Evolutionary conservation across 1,284 basidiomycete species (phyloP), one percentile per base, ranked within the genome.

Genomic region (Xerocomus nothofagi): DNA sequence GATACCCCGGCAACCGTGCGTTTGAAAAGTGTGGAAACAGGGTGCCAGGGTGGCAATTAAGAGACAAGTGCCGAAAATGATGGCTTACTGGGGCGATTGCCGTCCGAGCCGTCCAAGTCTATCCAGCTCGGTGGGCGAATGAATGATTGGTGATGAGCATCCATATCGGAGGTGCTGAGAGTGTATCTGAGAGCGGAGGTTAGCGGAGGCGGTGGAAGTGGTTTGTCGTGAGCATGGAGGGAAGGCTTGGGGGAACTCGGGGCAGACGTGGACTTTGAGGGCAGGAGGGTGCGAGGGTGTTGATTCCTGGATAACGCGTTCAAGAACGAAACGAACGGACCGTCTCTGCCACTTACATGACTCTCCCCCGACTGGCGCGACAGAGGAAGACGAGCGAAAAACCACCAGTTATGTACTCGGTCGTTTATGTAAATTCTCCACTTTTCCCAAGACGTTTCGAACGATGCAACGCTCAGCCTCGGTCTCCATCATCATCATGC

Each of bases 201-300:
- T 51, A 67, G 42, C 12, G 64, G 64, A 11, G 67, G 55, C 1
- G 45, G 51, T 1, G 65, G 65, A 6, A 69, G 58, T 0, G 68
- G 66, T 17, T 67, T 71, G 48, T 66, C 55, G 44, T 49, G 44
- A 3, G 30, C 47, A 53, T 51, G n/a, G 14, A 62, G 34, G 18
- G 47, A 61, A 1, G 54, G 51, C 29, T 34, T 50, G 23, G 64
- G 67, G 2, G 63, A 69, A 7, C 40, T 60, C 24, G 64, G 67
- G 1, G 67, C 65, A 23, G 65, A 68, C 0, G 54, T 58, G n/a
- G 67, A 57, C 48, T 61, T 65, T 33, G 58, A 47, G 38, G 68
- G 67, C 6, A 49, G 44, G 30, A 67, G 65, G 7, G 50, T 29
- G 42, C 37, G 37, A 1, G 61, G 67, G 31, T 65, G 65, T 21